Percentiles rank a stretch among this genome's conserved stretches.
phyloP scores from a whole-genome alignment of 2,329 filamentous ascomycete genomes.

The Neurospora sp. region DNA sequence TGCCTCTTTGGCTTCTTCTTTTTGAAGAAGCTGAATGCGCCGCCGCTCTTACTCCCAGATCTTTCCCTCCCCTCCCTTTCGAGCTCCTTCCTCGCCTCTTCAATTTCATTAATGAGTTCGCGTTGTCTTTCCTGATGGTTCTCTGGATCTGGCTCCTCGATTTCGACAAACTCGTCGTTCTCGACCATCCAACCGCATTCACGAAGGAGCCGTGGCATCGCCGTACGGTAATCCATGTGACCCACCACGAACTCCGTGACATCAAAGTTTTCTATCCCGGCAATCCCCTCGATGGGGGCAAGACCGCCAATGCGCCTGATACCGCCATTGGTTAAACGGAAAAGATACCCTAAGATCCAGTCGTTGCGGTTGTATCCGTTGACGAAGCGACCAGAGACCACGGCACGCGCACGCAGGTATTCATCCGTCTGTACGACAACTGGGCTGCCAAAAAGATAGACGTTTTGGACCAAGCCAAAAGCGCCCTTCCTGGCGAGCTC shows the following conservation, averaged over 20 bases:
- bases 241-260: slow-evolving; percentile 78
- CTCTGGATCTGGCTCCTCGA: slow-evolving; percentile 94
- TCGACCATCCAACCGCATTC: slow-evolving; percentile 87
- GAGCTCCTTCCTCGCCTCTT: slow-evolving; percentile 80
- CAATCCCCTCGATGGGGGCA: slow-evolving; percentile 62
- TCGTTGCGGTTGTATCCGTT: slow-evolving; percentile 93
- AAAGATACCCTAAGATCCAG: slow-evolving; percentile 95
- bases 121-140: slow-evolving; percentile 80
- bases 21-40: slow-evolving; percentile 67
- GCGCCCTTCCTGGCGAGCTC: slow-evolving; percentile 80
- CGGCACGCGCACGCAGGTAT: slow-evolving; percentile 67
- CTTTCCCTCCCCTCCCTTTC: slow-evolving; percentile 60
- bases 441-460: slow-evolving; percentile 88
- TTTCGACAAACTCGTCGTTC: slow-evolving; percentile 89
- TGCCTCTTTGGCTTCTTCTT: slow-evolving; percentile 75
- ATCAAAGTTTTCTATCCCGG: slow-evolving; percentile 79
- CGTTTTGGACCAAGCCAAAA: slow-evolving; percentile 83
- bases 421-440: slow-evolving; percentile 89
- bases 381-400: slow-evolving; percentile 85
- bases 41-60: slow-evolving; percentile 24
- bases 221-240: slow-evolving; percentile 92
- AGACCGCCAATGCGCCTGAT: slow-evolving; percentile 83
- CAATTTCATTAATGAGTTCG: slow-evolving; percentile 92
- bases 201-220: slow-evolving; percentile 80
- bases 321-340: slow-evolving; percentile 85